Evolutionary conservation across 345 rosid species (phyloP).

Genomic region (Bruguiera gymnorhiza): DNA sequence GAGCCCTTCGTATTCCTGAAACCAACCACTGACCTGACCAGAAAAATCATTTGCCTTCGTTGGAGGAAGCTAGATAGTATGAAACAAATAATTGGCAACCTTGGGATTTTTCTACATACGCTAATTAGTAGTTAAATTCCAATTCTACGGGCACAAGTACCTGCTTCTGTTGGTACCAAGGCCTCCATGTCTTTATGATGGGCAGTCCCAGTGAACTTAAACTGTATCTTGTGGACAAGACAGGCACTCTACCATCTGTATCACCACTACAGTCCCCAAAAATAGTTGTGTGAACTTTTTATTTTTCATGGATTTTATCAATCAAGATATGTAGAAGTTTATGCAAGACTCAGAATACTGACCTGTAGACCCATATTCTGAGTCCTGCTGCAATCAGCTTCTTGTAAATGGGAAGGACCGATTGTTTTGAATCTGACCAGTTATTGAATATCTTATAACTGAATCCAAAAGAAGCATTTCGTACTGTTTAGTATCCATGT

Average conservation of each 20-base stretch:
- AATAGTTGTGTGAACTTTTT: background rate
- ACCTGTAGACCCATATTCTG: slow-evolving; percentile 95
- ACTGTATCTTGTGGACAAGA: slow-evolving; percentile 80
- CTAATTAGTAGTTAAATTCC: background rate
- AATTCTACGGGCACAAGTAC: slow-evolving; percentile 20
- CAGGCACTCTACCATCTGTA: slow-evolving; percentile 96
- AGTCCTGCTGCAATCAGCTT: slow-evolving; percentile 73
- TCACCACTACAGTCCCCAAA: slow-evolving; percentile 62
- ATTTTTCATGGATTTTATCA: no score
- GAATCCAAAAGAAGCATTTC: slow-evolving; percentile 9
- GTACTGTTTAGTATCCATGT: background rate
- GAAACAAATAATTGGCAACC: no score
- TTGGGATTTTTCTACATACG: no score
- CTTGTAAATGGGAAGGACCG: slow-evolving; percentile 80
- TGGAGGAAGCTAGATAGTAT: background rate
- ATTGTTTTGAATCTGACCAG: slow-evolving; percentile 53
- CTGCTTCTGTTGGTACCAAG: slow-evolving; percentile 87
- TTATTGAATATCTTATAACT: slow-evolving; percentile 46
- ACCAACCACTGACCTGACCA: slow-evolving; percentile 81
- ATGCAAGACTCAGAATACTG: slow-evolving; percentile 1
- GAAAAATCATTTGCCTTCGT: background rate
- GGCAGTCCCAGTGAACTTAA: slow-evolving; percentile 49
- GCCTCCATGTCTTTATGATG: slow-evolving; percentile 72
- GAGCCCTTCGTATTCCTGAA: slow-evolving; percentile 82
- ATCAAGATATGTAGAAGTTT: background rate